A percentile compares a stretch with the other conserved stretches of the same genome.
These are phyloP conservation scores for Cytospora schulzeri DNA, from an alignment of 2,329 filamentous ascomycete genomes.

Conservation along the genomic window DNA sequence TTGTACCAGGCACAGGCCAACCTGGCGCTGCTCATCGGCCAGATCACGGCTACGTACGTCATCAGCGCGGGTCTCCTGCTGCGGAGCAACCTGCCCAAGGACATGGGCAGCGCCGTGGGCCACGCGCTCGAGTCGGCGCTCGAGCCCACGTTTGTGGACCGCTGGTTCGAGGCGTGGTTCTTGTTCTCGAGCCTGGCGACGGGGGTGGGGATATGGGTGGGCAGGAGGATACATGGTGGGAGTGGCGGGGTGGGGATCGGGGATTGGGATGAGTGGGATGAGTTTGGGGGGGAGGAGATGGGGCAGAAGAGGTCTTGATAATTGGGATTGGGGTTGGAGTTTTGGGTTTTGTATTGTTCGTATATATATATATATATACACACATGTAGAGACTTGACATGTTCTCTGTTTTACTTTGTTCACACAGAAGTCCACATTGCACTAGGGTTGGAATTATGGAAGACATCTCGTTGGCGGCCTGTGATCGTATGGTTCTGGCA, in stretches of 20 bases:
- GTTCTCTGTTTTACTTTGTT: background rate
- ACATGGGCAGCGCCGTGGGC: slow-evolving; percentile 75
- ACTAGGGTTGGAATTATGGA: background rate
- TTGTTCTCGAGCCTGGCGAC: slow-evolving; percentile 68
- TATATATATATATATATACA: background rate
- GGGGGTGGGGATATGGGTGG: slow-evolving; percentile 71
- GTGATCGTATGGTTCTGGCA: background rate
- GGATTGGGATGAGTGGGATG: slow-evolving; percentile 62
- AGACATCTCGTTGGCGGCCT: background rate
- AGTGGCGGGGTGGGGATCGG: slow-evolving; percentile 39
- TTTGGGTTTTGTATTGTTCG: background rate
- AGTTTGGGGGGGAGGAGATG: slow-evolving; percentile 68
- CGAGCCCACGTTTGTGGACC: slow-evolving; percentile 71
- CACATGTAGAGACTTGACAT: background rate
- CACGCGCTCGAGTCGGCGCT: slow-evolving; percentile 78
- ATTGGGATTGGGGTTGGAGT: background rate
- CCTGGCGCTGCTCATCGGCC: slow-evolving; percentile 75
- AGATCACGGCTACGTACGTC: slow-evolving; percentile 83
- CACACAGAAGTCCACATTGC: background rate
- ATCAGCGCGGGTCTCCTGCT: slow-evolving; percentile 78
- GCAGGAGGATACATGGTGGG: slow-evolving; percentile 57
- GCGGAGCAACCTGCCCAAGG: slow-evolving; percentile 74
- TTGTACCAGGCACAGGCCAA: slow-evolving; percentile 75
- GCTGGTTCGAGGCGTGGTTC: slow-evolving; percentile 90
- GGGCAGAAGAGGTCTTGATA: slow-evolving; percentile 66